Base-by-base conservation (phyloP, 2,329 filamentous ascomycete species). In the Xylaria sp. region DNA sequence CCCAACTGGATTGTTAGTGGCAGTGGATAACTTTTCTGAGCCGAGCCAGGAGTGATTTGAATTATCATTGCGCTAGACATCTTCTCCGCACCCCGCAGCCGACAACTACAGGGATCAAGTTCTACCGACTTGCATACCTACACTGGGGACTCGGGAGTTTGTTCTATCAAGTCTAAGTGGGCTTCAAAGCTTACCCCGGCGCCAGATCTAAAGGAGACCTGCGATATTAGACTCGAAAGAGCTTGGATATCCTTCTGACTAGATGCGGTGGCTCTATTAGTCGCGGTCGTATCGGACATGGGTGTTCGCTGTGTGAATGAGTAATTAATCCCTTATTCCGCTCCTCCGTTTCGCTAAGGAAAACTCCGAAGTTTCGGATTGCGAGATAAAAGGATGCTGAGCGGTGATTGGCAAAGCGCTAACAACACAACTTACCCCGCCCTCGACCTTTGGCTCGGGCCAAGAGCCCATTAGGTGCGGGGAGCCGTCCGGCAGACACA, bases 21-120 rank as follows among this genome's bases (percentile, higher is more conserved):
- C 20, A 43, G 28, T 31, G 28, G 28, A 51, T 23, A n/a, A n/a
- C 10, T 20, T 46, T 58, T 54, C 7, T 31, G 18, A 6, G 18
- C 43, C 28, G n/a, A 20, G 62, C 66, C 58, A 58, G 63, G 57
- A 57, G n/a, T 55, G 25, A 67, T 69, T 66, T 69, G 67, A 66
- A 56, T 69, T 69, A 61, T 12, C 43, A 36, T 55, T 43, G 43
- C 23, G 31, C 54, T 48, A n/a, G 12, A 46, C 41, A 46, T n/a
- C 15, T 46, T 62, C 60, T 57, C 64, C 60, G 55, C 64, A 61
- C 67, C 63, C 63, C 67, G 54, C 52, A 66, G n/a, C 51, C 20
- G 64, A 64, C 43, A 33, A 36, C 49, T 54, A 12, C 31, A 39
- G 41, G 59, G 54, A 46, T 41, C n/a, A 64, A 52, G 62, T 56